Conservation (phyloP, 1,284 basidiomycete genomes). For the Hemileia vastatrix region DNA sequence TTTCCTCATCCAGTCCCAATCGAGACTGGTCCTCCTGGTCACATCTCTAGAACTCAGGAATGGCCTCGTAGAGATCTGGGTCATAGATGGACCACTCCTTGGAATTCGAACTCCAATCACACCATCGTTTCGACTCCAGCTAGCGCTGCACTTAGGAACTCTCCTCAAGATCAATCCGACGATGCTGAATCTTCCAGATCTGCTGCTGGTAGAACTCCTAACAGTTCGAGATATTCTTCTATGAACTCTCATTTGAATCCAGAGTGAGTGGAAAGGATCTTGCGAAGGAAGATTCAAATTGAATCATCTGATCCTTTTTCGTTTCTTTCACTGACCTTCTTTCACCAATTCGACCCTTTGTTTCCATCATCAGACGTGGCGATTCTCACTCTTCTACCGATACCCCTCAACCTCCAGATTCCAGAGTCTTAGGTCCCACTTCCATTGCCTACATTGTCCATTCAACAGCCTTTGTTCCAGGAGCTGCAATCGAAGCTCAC, state of each 20-base stretch:
- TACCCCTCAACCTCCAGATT: conserved; percentile 32
- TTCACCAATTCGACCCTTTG: too few relatives aligned
- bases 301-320: neutral
- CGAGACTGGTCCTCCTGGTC: neutral
- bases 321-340: neutral
- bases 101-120: neutral
- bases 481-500: conserved; percentile 71
- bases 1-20: conserved; percentile 9
- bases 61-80: neutral
- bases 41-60: neutral
- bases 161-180: neutral
- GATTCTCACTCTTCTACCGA: conserved; percentile 22
- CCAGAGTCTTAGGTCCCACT: conserved; percentile 58
- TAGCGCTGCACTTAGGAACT: neutral
- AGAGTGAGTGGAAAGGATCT: neutral
- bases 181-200: neutral
- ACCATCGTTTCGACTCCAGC: neutral
- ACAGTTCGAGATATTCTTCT: neutral
- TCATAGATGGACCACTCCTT: neutral
- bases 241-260: neutral
- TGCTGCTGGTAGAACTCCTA: neutral
- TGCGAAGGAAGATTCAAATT: neutral
- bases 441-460: conserved; percentile 75
- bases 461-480: conserved; percentile 71
- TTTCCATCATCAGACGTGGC: conserved; percentile 50